phyloP scores from a whole-genome alignment of 2,329 filamentous ascomycete genomes.

The Ceratocystis alfenasii region DNA sequence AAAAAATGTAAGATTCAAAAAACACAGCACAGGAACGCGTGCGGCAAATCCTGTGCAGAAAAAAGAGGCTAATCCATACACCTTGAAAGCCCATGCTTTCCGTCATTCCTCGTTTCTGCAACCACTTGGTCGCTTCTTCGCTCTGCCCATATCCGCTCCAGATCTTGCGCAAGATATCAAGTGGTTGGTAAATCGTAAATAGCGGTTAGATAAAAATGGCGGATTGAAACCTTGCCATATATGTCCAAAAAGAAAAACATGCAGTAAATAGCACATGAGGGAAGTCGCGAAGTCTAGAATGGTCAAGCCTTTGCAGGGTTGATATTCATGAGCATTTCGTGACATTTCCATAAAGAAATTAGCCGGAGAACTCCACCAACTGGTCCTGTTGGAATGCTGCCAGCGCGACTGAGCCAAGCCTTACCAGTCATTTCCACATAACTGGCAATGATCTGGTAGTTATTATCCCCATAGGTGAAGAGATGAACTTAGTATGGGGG shows the following conservation, averaged over 20 bases:
- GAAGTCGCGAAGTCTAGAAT: background rate
- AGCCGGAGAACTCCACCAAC: background rate
- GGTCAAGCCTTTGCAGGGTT: too few relatives aligned
- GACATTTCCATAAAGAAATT: background rate
- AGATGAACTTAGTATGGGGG: constrained; percentile 7
- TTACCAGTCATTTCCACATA: constrained; percentile 3
- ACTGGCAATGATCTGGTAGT: background rate
- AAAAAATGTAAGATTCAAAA: constrained; percentile 21
- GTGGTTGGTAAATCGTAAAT: constrained; percentile 1
- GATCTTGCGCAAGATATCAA: constrained; percentile 3
- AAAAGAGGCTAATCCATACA: constrained; percentile 15
- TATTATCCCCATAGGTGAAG: background rate
- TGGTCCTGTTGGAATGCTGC: background rate
- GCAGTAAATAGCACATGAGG: background rate
- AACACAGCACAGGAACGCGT: constrained; percentile 17
- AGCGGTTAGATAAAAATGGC: background rate
- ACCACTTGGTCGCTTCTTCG: constrained; percentile 6
- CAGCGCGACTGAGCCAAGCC: background rate
- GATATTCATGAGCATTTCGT: too few relatives aligned
- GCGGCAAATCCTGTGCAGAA: background rate
- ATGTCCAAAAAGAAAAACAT: background rate
- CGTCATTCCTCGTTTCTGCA: background rate
- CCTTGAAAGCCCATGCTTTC: background rate
- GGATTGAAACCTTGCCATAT: background rate
- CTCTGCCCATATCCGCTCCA: background rate